Base-by-base conservation (phyloP, 805 yeast species). In the Suhomyces prunicola region DNA sequence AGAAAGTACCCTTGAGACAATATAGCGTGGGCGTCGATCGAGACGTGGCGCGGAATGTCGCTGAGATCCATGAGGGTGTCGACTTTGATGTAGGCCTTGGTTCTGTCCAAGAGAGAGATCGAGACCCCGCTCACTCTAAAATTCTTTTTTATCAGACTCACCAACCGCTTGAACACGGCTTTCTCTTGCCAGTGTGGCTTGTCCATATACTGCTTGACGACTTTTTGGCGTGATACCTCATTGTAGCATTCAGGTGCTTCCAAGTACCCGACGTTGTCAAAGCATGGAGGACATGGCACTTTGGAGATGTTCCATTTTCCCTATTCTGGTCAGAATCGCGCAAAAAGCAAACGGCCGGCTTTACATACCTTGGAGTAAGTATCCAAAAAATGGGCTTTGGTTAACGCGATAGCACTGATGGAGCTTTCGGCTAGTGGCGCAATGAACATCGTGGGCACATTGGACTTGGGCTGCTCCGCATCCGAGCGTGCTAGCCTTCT, bases 11-110 rank as follows among this genome's bases (percentile, higher is more conserved):
- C 83, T 6, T 72, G 65, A 0, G 91, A 85, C 35, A 88, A 67
- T 1, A 88, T 75, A 0, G 90, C 75, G 68, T 88, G 93, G 7
- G 83, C 83, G 63, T 88, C 94, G 46, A 88, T 66, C 6, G 90
- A 83, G 2, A 83, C 69, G 19, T 66, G 68, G 50, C 90, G 72
- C 10, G 84, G 83, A 48, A 83, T 76, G 52, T 76, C 81, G n/a
- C 67, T 72, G 51, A 79, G 67, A 5, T 76, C 77, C 35, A 84
- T 68, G 6, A 79, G 73, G 8, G 76, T 69, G 52, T 81, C 81
- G 59, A 70, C 74, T 59, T 83, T 82, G 19, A 84, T 73, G 8
- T 76, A 53, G 44, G 83, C 87, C 44, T 71, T 70, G 15, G 69
- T 70, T 9, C 76, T 63, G 50, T 79, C 81, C 6, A 88, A 59